A percentile compares a stretch with the other conserved stretches of the same genome.
Evolutionary conservation across 805 yeast genomes (phyloP).

Genomic region (Nematodospora valgi): DNA sequence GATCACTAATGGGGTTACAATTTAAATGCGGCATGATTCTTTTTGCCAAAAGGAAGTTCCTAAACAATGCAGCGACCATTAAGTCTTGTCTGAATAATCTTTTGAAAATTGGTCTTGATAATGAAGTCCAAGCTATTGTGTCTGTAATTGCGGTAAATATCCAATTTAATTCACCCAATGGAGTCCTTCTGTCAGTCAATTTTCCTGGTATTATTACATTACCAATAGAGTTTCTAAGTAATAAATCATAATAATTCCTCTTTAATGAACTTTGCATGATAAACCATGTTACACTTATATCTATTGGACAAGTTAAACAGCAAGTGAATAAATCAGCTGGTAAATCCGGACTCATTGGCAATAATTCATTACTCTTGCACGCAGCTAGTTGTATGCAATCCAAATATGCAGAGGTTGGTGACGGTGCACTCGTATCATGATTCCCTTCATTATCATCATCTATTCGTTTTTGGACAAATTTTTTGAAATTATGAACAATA

Average conservation of each 20-base stretch:
- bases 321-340: slow-evolving; percentile 97
- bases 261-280: slow-evolving; percentile 74
- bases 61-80: slow-evolving; percentile 93
- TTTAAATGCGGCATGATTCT: slow-evolving; percentile 90
- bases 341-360: slow-evolving; percentile 90
- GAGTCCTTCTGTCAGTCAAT: slow-evolving; percentile 88
- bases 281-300: slow-evolving; percentile 88
- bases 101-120: slow-evolving; percentile 85
- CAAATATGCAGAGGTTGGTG: slow-evolving; percentile 65
- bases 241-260: slow-evolving; percentile 46
- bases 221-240: slow-evolving; percentile 47
- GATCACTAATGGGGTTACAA: slow-evolving; percentile 93
- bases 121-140: slow-evolving; percentile 94
- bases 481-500: slow-evolving; percentile 82
- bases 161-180: slow-evolving; percentile 95
- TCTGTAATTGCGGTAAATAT: slow-evolving; percentile 97
- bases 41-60: slow-evolving; percentile 89
- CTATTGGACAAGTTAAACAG: slow-evolving; percentile 93
- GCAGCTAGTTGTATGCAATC: slow-evolving; percentile 95
- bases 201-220: slow-evolving; percentile 82
- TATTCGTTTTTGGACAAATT: slow-evolving; percentile 84
- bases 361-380: slow-evolving; percentile 76
- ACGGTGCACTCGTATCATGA: slow-evolving; percentile 49
- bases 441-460: slow-evolving; percentile 75
- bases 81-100: slow-evolving; percentile 89